Evolutionary conservation across 495 filamentous ascomycete species (phyloP).

Genomic region (Trichocladium uniseriatum): DNA sequence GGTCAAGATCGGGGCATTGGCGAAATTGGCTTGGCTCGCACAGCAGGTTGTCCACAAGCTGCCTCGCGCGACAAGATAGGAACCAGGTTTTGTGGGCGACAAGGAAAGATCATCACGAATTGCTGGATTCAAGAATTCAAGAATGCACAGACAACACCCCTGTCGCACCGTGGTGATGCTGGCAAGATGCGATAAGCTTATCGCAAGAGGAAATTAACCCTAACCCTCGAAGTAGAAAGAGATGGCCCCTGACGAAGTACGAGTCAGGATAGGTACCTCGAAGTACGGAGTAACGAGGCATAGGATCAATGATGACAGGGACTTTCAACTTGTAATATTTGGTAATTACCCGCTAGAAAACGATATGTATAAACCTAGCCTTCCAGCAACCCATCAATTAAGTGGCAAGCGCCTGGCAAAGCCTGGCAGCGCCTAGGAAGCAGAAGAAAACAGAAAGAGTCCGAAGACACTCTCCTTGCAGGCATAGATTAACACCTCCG

Average conservation of each 20-base stretch:
- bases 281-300: no score
- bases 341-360: not conserved
- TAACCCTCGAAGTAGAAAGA: no score
- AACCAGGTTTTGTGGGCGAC: not conserved
- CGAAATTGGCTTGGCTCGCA: conserved; percentile 8
- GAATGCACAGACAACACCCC: no score
- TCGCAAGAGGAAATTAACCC: no score
- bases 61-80: not conserved
- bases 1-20: conserved; percentile 12
- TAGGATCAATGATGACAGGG: no score
- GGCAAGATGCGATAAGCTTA: no score
- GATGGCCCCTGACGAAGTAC: no score
- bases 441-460: conserved; percentile 5
- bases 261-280: no score
- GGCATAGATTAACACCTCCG: conserved; percentile 16
- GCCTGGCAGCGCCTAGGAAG: conserved; percentile 6
- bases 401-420: not conserved
- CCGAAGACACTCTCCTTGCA: conserved; percentile 13
- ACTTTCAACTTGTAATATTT: no score
- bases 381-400: conserved; percentile 8
- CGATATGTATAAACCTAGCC: conserved; percentile 18
- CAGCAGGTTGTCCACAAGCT: not conserved
- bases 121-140: no score
- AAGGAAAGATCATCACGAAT: not conserved
- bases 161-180: no score